A percentile compares a stretch with the other conserved stretches of the same genome.
phyloP scores from a whole-genome alignment of 495 filamentous ascomycete species.

The Penicillium daleae region DNA sequence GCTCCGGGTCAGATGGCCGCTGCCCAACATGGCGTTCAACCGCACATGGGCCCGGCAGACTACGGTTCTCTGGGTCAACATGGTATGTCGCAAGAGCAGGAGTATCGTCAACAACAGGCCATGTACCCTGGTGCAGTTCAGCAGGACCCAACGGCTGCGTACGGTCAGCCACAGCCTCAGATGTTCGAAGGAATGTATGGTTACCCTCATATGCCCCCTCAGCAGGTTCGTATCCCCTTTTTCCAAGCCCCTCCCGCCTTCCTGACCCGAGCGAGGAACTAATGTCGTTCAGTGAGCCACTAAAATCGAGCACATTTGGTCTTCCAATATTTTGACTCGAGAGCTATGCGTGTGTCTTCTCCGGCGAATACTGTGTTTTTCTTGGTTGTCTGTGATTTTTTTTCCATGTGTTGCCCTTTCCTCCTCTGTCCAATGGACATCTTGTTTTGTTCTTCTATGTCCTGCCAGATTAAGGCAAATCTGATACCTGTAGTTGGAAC shows the following conservation, averaged over 20 bases:
- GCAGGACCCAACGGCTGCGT: constrained; percentile 66
- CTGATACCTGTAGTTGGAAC: constrained; percentile 13
- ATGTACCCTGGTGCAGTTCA: constrained; percentile 83
- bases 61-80: constrained; percentile 65
- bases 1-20: constrained; percentile 61
- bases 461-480: constrained; percentile 9
- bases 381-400: constrained; percentile 12
- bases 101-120: constrained; percentile 72
- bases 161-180: constrained; percentile 72
- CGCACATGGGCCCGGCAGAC: constrained; percentile 69
- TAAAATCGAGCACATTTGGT: constrained; percentile 10
- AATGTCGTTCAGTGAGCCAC: constrained; percentile 12
- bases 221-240: constrained; percentile 66
- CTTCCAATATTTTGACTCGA: constrained; percentile 25
- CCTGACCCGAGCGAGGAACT: not conserved
- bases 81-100: constrained; percentile 68
- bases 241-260: not conserved
- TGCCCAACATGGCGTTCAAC: constrained; percentile 60
- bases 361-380: constrained; percentile 29
- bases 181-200: constrained; percentile 92
- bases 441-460: not conserved
- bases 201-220: constrained; percentile 77
- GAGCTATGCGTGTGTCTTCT: constrained; percentile 16
- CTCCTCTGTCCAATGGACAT: constrained; percentile 9
- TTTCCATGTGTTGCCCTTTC: constrained; percentile 4